Evolutionary conservation across 805 yeast species (phyloP), one percentile per base, ranked within the genome.

Genomic region (Candida incommunis): DNA sequence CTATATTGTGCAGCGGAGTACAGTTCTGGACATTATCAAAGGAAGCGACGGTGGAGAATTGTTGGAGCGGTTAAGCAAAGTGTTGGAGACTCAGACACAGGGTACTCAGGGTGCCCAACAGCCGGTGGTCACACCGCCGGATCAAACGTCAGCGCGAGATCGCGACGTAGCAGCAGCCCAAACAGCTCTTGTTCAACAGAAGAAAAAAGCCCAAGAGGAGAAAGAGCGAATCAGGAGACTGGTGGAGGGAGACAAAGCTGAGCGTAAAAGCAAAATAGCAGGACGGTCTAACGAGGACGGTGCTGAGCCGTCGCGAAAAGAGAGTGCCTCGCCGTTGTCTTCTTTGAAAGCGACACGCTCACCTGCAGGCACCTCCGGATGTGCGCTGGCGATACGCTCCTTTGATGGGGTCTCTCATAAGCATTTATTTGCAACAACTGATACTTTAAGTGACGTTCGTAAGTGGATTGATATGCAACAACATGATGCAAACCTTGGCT

Each of bases 401-500:
- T 70, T 84, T 42, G 82, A 84, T 60, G 92, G 94, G 0, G 64
- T 67, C 9, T 65, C 82, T 1, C 47, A 80, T 2, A 71, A 69
- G 44, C 69, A 74, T 41, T 66, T 66, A 22, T 83, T 84, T 52
- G 46, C 55, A 1, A 59, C 71, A 1, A 47, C 53, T 2, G 66
- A 70, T 7, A 72, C 75, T 1, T 63, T 85, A 29, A 62, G 63
- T 20, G 72, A 69, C 42, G 87, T 85, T 2, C 66, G 94, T 44
- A 61, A 58, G 16, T 80, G 80, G 76, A 61, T 82, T 5, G 78
- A 78, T 48, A 52, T 50, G 3, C 68, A 70, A 44, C 58, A 83
- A 58, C 68, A 74, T 1, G 72, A 72, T 49, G 66, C 69, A 2
- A 67, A 64, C 27, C 60, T 64, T 1, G 69, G 76, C 45, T 31